Conservation (phyloP, 208 protist species). For the Leishmania arabica region DNA sequence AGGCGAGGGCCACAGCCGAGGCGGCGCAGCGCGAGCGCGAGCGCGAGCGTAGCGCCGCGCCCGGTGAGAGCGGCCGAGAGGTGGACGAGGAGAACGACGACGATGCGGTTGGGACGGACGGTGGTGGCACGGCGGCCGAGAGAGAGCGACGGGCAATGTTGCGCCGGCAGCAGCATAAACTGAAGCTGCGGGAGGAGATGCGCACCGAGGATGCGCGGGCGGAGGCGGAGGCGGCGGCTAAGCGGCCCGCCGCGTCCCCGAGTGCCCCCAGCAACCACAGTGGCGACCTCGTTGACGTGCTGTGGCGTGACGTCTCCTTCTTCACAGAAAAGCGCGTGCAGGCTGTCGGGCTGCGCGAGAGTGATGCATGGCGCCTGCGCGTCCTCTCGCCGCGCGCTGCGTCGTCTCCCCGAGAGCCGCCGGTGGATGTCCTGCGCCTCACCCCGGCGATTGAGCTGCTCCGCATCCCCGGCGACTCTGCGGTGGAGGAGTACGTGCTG, state of each 20-base stretch:
- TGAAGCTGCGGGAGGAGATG: slow-evolving; percentile 21
- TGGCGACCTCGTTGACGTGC: slow-evolving; percentile 40
- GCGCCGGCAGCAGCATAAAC: slow-evolving; percentile 18
- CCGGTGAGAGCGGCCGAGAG: neutral
- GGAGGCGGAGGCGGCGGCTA: neutral
- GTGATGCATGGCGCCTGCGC: slow-evolving; percentile 42
- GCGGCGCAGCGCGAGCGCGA: slow-evolving; percentile 13
- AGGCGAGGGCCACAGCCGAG: slow-evolving; percentile 9
- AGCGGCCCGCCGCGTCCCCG: neutral
- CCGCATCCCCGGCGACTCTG: slow-evolving; percentile 66
- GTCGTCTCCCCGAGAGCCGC: neutral
- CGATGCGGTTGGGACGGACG: neutral
- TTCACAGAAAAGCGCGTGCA: slow-evolving; percentile 17
- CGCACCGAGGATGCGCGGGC: slow-evolving; percentile 9
- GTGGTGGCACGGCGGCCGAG: neutral
- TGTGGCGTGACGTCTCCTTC: slow-evolving; percentile 31
- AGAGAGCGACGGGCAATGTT: slow-evolving; percentile 2
- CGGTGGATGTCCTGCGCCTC: slow-evolving; percentile 32
- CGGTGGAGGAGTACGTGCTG: slow-evolving; percentile 78
- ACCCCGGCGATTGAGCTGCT: slow-evolving; percentile 68
- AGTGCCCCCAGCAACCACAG: neutral
- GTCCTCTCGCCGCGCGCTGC: slow-evolving; percentile 24
- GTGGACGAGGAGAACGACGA: slow-evolving; percentile 1
- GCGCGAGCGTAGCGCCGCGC: neutral
- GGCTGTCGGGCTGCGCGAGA: slow-evolving; percentile 37